phyloP scores from a whole-genome alignment of 1,284 basidiomycete species.

The Veloboletus limbatus region DNA sequence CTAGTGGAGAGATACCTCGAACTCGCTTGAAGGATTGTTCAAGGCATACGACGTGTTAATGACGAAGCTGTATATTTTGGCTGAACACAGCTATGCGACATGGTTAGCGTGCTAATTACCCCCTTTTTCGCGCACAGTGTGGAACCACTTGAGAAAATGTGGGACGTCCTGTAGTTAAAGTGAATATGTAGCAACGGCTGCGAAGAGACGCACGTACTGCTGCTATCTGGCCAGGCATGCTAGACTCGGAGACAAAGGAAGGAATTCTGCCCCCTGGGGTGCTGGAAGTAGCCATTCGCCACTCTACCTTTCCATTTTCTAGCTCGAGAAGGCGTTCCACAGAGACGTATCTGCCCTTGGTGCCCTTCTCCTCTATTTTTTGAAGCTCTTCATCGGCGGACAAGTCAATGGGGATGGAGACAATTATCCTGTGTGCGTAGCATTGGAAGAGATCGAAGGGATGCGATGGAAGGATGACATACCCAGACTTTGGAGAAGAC shows the following conservation, averaged over 20 bases:
- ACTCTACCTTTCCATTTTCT: constrained; percentile 63
- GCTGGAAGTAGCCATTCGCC: constrained; percentile 79
- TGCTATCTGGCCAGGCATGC: constrained; percentile 60
- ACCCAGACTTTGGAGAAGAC: constrained; percentile 56
- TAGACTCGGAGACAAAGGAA: constrained; percentile 54
- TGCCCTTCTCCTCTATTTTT: constrained; percentile 63
- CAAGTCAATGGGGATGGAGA: constrained; percentile 73
- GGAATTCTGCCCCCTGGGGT: constrained; percentile 69
- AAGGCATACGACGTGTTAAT: background rate
- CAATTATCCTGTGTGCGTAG: constrained; percentile 47
- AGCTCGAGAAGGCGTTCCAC: constrained; percentile 66
- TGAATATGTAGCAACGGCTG: constrained; percentile 4
- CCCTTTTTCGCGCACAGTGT: constrained; percentile 24
- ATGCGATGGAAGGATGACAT: constrained; percentile 7
- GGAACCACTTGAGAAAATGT: constrained; percentile 54
- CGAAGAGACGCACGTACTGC: constrained; percentile 40
- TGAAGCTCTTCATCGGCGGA: constrained; percentile 53
- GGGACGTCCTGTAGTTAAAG: constrained; percentile 56
- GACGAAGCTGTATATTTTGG: background rate
- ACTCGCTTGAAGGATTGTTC: constrained; percentile 50
- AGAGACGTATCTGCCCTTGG: constrained; percentile 65
- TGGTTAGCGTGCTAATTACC: constrained; percentile 31
- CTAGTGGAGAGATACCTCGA: constrained; percentile 85
- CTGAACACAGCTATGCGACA: background rate
- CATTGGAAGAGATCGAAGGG: background rate